These are phyloP conservation scores for Phytophthora citrophthora DNA, from an alignment of 352 stramenopile species.

Conservation along the genomic window DNA sequence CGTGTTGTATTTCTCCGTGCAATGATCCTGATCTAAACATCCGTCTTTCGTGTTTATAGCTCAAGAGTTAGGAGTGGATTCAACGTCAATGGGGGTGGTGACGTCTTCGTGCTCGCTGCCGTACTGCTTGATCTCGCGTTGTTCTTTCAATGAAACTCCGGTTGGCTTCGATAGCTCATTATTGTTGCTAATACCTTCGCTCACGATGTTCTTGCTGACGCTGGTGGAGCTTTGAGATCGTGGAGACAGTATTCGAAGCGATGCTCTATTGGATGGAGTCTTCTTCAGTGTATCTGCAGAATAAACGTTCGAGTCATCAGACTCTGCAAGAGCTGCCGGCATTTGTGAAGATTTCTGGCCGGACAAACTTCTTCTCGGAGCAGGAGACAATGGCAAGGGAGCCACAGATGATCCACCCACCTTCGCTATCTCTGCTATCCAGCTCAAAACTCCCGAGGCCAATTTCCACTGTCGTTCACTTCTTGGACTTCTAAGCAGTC, in stretches of 20 bases:
- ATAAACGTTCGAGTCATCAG: slow-evolving; percentile 1
- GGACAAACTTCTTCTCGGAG: slow-evolving; percentile 18
- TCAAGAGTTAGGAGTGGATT: slow-evolving; percentile 7
- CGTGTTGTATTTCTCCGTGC: slow-evolving; percentile 9
- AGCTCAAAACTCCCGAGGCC: slow-evolving; percentile 48
- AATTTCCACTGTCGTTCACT: slow-evolving; percentile 50
- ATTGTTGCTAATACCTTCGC: slow-evolving; percentile 21
- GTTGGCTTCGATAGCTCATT: slow-evolving; percentile 9
- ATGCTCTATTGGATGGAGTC: slow-evolving; percentile 17
- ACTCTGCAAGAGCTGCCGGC: slow-evolving; percentile 6
- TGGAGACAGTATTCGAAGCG: slow-evolving; percentile 11
- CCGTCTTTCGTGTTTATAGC: neutral
- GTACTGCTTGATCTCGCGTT: slow-evolving; percentile 10
- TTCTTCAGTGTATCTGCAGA: slow-evolving; percentile 35
- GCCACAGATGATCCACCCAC: neutral
- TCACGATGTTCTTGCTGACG: slow-evolving; percentile 16
- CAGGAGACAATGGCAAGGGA: slow-evolving; percentile 6
- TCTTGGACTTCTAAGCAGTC: slow-evolving; percentile 41
- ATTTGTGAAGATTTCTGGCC: slow-evolving; percentile 20
- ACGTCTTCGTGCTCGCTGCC: slow-evolving; percentile 22
- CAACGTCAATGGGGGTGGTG: neutral
- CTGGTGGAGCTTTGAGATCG: slow-evolving; percentile 27
- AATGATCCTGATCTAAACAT: slow-evolving; percentile 1
- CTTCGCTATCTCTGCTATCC: slow-evolving; percentile 30
- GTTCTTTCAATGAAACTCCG: slow-evolving; percentile 10